Base-by-base conservation (phyloP, 306 rosid genomes). In the Glycine soja region DNA sequence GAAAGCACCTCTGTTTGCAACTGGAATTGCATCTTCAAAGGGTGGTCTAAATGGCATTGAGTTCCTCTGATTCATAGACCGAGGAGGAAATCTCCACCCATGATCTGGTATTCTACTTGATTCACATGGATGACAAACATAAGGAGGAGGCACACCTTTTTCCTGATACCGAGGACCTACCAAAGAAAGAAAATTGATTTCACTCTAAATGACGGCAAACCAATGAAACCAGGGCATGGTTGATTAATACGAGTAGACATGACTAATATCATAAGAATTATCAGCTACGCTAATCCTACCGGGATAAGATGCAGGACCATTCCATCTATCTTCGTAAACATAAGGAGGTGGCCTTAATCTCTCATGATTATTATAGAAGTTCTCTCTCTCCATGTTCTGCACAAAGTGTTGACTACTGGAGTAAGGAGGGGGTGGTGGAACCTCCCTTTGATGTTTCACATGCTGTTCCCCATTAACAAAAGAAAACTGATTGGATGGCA, bases 1-100 rank as follows among this genome's bases (percentile, higher is more conserved):
- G 46, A 43, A 81, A 68, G 36, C 19, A 93, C 97, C 94, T 95
- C 95, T 90, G 80, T 84, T 86, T 40, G 90, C 65, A 53, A 90
- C 91, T 15, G 95, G 95, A 74, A 93, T 89, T 7, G 87, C 90
- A 82, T 93, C 97, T 45, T 90, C 95, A 82, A 82, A 93, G 79
- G 97, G 97, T 42, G 93, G 97, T 83, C 91, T 87, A 67, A 77
- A 92, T 73, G 97, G 88, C 81, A 90, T 53, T 68, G 90, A 77
- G 68, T 91, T 88, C 81, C 97, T 83, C 74, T 91, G 91, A 78
- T 80, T 89, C 87, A 86, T 72, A 32, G 90, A 91, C 18, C 88
- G 87, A 9, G 95, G 90, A 78, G 95, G 94, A 90, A 72, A 91
- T 82, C 97, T 90, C 97, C 92, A 90, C 42, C 92, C 93, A 73